phyloP scores from a whole-genome alignment of 805 yeast genomes.

The Zygosaccharomyces gambellarensis region DNA sequence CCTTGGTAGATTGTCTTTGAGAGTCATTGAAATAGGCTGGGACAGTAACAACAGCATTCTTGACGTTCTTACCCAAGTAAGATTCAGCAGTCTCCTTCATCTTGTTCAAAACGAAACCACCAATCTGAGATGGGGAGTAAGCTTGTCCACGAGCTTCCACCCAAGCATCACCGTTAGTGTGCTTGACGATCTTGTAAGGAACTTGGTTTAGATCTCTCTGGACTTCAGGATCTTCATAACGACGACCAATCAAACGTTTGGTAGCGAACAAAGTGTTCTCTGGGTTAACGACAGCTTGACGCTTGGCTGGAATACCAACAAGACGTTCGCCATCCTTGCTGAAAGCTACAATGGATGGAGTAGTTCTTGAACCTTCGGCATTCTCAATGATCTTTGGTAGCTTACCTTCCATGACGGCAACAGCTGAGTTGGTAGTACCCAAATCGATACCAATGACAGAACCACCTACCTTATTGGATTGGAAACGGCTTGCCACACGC shows the following conservation, averaged over 20 bases:
- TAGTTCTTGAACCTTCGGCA: slow-evolving; percentile 79
- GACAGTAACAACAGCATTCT: slow-evolving; percentile 87
- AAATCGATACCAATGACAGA: slow-evolving; percentile 75
- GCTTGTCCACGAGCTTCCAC: slow-evolving; percentile 80
- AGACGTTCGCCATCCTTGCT: slow-evolving; percentile 85
- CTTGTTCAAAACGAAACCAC: slow-evolving; percentile 89
- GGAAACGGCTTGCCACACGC: slow-evolving; percentile 32
- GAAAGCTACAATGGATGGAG: slow-evolving; percentile 94
- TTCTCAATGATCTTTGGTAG: slow-evolving; percentile 70
- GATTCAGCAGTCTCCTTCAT: slow-evolving; percentile 98
- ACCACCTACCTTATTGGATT: slow-evolving; percentile 36
- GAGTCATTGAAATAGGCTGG: slow-evolving; percentile 83
- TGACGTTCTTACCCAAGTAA: slow-evolving; percentile 78
- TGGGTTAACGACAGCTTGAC: slow-evolving; percentile 93
- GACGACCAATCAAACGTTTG: slow-evolving; percentile 90
- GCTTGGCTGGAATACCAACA: slow-evolving; percentile 93
- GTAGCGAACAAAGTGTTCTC: slow-evolving; percentile 92
- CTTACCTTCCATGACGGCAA: slow-evolving; percentile 70
- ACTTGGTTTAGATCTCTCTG: slow-evolving; percentile 84
- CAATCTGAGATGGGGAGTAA: slow-evolving; percentile 94
- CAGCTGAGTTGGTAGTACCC: slow-evolving; percentile 87
- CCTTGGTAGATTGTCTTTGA: slow-evolving; percentile 84
- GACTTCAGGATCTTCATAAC: slow-evolving; percentile 84
- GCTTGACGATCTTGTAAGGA: slow-evolving; percentile 87
- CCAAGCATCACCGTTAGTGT: slow-evolving; percentile 95